Base-by-base conservation (phyloP, 192 early-diverging fungal species). In the Entomortierella beljakovae region DNA sequence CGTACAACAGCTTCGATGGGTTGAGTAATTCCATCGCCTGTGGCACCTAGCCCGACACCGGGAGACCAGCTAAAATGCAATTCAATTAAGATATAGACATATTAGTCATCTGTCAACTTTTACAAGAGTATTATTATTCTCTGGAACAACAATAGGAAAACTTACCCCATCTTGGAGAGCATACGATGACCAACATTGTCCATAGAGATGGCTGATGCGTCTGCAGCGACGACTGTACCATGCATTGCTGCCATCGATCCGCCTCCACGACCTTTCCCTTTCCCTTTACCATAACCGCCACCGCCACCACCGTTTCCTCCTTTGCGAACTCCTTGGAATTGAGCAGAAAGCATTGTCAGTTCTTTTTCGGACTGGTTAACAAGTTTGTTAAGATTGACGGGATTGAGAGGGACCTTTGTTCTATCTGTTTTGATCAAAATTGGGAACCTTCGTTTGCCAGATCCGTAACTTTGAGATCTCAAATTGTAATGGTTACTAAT, bases 121-220 rank as follows among this genome's bases (percentile, higher is more conserved):
- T n/a, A n/a, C n/a, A n/a, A n/a, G n/a, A n/a, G n/a, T n/a, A n/a
- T n/a, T n/a, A n/a, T n/a, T n/a, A n/a, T n/a, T n/a, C n/a, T n/a
- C n/a, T n/a, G n/a, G n/a, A 28, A 64, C 15, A 72, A 58, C 31
- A 15, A 49, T 32, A 52, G 25, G 42, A n/a, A 15, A 28, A 71
- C 74, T 66, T 81, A 93, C 73, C 92, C 92, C 88, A 93, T 89
- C 42, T 82, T 80, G 34, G 82, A 71, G 13, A 93, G 66, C 92
- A 93, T 92, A 32, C 83, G 83, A 61, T 91, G 90, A 4, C 92
- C 92, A 33, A 89, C 50, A 58, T 93, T 93, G 8, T 80, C 68
- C 13, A 84, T 74, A 48, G 66, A 83, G 55, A 93, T 87, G 29
- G 87, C 85, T 16, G 75, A 74, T 1, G 85, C 86, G 23, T 80